These are phyloP conservation scores for Rhododendron ovatum DNA, from an alignment of 148 eudicot genomes.

Conservation along the genomic window DNA sequence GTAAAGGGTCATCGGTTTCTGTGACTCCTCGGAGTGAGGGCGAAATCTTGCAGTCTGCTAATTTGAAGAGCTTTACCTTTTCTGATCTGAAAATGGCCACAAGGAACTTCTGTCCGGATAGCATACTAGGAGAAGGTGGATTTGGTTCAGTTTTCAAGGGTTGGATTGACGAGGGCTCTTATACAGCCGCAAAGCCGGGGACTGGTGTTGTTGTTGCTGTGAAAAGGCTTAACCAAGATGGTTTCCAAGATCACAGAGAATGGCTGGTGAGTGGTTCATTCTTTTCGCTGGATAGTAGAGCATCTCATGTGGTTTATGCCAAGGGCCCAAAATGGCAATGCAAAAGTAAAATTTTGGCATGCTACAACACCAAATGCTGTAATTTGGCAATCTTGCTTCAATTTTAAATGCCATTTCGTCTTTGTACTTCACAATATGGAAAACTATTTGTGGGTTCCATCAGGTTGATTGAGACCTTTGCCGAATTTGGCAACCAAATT, in stretches of 20 bases:
- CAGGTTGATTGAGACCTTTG: not conserved
- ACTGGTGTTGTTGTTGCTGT: conserved; percentile 76
- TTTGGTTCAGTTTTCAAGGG: conserved; percentile 40
- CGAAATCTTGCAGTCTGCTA: conserved; percentile 69
- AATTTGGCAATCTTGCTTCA: not conserved
- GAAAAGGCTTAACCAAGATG: conserved; percentile 66
- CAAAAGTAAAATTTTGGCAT: not conserved
- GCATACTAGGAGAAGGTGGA: conserved; percentile 88
- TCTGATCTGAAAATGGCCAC: conserved; percentile 74
- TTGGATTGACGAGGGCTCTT: conserved; percentile 77
- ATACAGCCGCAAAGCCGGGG: conserved; percentile 68
- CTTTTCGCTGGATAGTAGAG: not conserved
- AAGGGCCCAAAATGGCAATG: not conserved
- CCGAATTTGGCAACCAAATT: not conserved
- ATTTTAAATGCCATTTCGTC: not conserved
- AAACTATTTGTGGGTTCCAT: not conserved
- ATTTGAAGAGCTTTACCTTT: conserved; percentile 70
- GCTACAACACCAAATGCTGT: not conserved
- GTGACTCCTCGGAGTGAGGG: conserved; percentile 79
- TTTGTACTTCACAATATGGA: not conserved
- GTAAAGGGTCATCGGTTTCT: conserved; percentile 49
- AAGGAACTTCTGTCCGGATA: conserved; percentile 84
- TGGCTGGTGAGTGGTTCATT: conserved; percentile 68
- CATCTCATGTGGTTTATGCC: not conserved
- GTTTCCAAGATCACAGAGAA: conserved; percentile 74